Evolutionary conservation across 2,329 filamentous ascomycete genomes (phyloP), one percentile per base, ranked within the genome.

Genomic region (Stachybotrys chlorohalonatus): DNA sequence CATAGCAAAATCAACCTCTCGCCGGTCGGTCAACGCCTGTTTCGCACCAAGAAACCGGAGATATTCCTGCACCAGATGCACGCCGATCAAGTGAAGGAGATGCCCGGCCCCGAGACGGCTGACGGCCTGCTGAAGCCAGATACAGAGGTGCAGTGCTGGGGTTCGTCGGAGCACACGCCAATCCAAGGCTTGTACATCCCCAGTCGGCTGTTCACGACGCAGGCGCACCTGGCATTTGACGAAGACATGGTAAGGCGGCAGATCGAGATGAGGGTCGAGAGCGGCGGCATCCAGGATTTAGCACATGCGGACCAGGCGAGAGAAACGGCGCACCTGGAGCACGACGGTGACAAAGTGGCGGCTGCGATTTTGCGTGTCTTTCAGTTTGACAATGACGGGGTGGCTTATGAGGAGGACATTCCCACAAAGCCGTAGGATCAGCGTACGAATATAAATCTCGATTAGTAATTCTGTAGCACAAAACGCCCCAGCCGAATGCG

Each of bases 141-240:
- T 3, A 69, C 72, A 0, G 70, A 73, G 42, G 72, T 84, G 1
- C 70, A 79, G 36, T 72, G 80, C 47, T 78, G 92, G 54, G 89
- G 84, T 1, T 78, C 74, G 31, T 87, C 86, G 17, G 76, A 78
- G 1, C 77, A 79, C 56, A 93, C 89, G 61, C 69, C 75, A 3
- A 80, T 90, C 3, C 89, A 94, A 68, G 87, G 86, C 30, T 83
- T 93, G 76, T 93, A 92, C 65, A 72, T 78, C 42, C 76, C 80
- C 11, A 75, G 79, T 49, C 75, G 79, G 24, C 71, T 90, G 17
- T 85, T 94, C 55, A 85, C 87, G 0, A 79, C 91, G 1, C 89
- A 94, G 70, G 89, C 88, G 0, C 89, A 94, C 66, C 82, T 90
- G 1, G 89, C 91, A 56, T 92, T 91, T 65, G 85, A 79, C 24